Percentiles rank a stretch among this genome's conserved stretches.
phyloP scores from a whole-genome alignment of 352 stramenopile genomes.

The Globisporangium splendens region DNA sequence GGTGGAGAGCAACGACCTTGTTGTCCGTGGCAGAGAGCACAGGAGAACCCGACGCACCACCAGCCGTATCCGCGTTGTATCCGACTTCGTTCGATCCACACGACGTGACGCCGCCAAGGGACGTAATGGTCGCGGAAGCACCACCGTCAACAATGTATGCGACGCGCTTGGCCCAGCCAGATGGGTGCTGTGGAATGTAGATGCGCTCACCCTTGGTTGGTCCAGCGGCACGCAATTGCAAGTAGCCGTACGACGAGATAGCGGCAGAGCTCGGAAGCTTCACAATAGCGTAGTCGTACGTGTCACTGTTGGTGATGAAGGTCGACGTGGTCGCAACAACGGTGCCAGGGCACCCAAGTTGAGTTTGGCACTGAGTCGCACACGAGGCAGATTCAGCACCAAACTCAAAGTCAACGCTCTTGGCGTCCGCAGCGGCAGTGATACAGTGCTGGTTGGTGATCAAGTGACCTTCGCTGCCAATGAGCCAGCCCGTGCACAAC shows the following conservation, averaged over 20 bases:
- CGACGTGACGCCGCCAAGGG: slow-evolving; percentile 25
- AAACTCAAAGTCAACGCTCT: no score
- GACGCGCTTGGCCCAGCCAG: slow-evolving; percentile 37
- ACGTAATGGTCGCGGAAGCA: slow-evolving; percentile 16
- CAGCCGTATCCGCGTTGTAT: slow-evolving; percentile 76
- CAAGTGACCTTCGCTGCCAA: no score
- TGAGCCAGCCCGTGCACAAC: no score
- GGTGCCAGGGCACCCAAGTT: slow-evolving; percentile 19
- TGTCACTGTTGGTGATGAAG: slow-evolving; percentile 20
- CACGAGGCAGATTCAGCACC: slow-evolving; percentile 15
- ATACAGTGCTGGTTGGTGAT: no score
- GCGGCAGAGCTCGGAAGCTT: not conserved
- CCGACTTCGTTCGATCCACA: slow-evolving; percentile 54
- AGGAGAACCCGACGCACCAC: slow-evolving; percentile 64
- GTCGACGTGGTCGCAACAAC: slow-evolving; percentile 11
- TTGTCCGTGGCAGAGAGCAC: slow-evolving; percentile 55
- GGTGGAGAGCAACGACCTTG: slow-evolving; percentile 65
- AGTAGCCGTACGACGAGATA: not conserved
- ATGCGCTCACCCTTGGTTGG: slow-evolving; percentile 30
- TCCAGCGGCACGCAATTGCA: slow-evolving; percentile 31
- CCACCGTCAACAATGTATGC: not conserved
- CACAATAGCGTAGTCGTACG: slow-evolving; percentile 16
- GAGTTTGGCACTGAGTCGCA: slow-evolving; percentile 11
- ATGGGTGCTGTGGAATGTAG: slow-evolving; percentile 42
- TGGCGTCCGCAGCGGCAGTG: no score